These are phyloP conservation scores for Termitomyces sp. DNA, from an alignment of 768 basidiomycete species.

Conservation along the genomic window DNA sequence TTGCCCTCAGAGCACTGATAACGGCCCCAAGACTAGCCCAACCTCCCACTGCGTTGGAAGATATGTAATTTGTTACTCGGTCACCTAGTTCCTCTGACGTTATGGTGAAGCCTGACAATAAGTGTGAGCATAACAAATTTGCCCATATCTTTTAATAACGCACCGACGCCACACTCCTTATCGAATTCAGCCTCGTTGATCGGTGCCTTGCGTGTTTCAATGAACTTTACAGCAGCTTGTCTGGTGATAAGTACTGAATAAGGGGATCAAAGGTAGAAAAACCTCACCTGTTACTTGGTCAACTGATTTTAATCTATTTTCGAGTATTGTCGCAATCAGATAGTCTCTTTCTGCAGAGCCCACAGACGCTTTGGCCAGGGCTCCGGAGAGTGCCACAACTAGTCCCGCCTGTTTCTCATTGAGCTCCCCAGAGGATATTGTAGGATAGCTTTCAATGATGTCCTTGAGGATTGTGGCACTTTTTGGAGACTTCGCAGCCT, in stretches of 20 bases:
- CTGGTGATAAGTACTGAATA: not conserved
- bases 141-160: constrained; percentile 23
- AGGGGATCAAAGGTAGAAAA: not conserved
- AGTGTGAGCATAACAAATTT: not conserved
- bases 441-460: constrained; percentile 57
- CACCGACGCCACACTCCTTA: constrained; percentile 83
- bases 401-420: constrained; percentile 79
- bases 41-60: constrained; percentile 50
- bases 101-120: constrained; percentile 70
- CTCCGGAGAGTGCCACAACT: constrained; percentile 62
- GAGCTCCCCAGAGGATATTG: constrained; percentile 41
- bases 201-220: constrained; percentile 57
- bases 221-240: constrained; percentile 73
- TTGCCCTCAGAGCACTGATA: constrained; percentile 59
- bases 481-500: constrained; percentile 80
- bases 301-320: constrained; percentile 67
- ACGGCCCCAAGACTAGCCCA: constrained; percentile 76
- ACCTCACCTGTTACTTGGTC: constrained; percentile 86
- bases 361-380: constrained; percentile 54
- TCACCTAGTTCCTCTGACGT: constrained; percentile 58
- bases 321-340: constrained; percentile 64
- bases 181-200: constrained; percentile 72
- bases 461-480: constrained; percentile 65
- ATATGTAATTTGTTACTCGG: constrained; percentile 55
- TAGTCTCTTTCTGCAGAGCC: constrained; percentile 55